phyloP scores from a whole-genome alignment of 1,139 yeast genomes.

The Saccharomyces hybrid region DNA sequence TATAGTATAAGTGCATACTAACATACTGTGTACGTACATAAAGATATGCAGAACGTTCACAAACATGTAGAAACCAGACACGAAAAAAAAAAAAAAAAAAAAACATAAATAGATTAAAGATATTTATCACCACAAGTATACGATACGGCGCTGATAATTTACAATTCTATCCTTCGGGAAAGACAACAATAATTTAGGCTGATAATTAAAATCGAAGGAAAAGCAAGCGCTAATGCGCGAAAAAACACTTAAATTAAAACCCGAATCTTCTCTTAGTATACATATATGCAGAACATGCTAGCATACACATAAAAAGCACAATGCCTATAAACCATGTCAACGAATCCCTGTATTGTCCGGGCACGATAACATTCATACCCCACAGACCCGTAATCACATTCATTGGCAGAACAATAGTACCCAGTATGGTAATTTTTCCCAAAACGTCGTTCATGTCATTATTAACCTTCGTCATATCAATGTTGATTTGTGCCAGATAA shows the following conservation, averaged over 20 bases:
- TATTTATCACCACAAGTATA: neutral
- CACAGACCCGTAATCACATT: constrained; percentile 92
- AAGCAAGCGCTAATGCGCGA: neutral
- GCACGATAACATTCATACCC: constrained; percentile 98
- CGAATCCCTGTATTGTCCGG: constrained; percentile 75
- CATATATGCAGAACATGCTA: constrained; percentile 39
- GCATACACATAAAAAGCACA: constrained; percentile 36
- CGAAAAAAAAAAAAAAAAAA: neutral
- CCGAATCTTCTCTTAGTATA: constrained; percentile 40
- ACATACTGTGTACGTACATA: neutral
- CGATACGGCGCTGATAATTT: neutral
- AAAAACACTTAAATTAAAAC: constrained; percentile 10
- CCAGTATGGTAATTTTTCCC: constrained; percentile 86
- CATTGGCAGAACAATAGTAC: constrained; percentile 91
- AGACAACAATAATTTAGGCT: neutral
- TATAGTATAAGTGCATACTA: neutral
- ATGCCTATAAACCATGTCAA: constrained; percentile 72
- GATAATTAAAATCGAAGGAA: neutral
- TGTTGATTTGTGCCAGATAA: constrained; percentile 91
- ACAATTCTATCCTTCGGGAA: neutral
- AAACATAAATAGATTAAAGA: neutral
- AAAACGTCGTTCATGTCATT: constrained; percentile 94
- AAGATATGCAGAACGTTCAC: constrained; percentile 1
- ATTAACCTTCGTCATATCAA: constrained; percentile 96
- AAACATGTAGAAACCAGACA: neutral